Conservation (phyloP, 2,329 filamentous ascomycete genomes). For the Cercospora sp. region DNA sequence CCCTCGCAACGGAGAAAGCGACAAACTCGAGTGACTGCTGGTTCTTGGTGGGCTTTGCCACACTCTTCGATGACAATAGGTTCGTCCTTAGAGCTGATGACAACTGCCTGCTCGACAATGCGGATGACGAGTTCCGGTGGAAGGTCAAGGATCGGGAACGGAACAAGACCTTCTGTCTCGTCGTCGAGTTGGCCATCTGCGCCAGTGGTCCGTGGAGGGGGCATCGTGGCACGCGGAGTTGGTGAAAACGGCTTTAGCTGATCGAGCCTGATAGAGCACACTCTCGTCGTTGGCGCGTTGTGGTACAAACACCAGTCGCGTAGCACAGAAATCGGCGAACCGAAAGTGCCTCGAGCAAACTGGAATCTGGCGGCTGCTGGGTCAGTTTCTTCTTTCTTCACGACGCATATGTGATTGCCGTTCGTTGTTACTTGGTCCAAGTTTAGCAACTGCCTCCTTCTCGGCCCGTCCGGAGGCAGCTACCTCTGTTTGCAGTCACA, state of each 20-base stretch:
- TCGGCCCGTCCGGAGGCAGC: too few relatives aligned
- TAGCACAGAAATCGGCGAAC: not conserved
- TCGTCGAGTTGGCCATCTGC: not conserved
- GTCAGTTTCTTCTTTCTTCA: not conserved
- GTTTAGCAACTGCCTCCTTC: too few relatives aligned
- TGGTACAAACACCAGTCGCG: not conserved
- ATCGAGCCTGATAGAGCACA: not conserved
- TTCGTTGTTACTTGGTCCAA: too few relatives aligned
- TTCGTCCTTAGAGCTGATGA: not conserved
- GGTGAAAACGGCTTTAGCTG: not conserved
- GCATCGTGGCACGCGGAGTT: not conserved
- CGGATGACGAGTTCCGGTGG: not conserved
- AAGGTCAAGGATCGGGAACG: not conserved
- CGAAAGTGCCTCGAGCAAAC: too few relatives aligned
- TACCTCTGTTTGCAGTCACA: too few relatives aligned
- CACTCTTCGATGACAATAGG: not conserved
- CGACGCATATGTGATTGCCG: too few relatives aligned
- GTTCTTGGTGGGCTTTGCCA: not conserved
- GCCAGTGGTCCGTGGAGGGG: not conserved
- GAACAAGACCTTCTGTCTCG: not conserved
- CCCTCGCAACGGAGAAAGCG: not conserved
- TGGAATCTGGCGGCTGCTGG: not conserved
- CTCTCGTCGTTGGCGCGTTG: not conserved
- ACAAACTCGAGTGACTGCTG: not conserved
- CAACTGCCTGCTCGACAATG: not conserved